Evolutionary conservation across 352 stramenopile genomes (phyloP).

Genomic region (Phytopythium chamaehyphon): DNA sequence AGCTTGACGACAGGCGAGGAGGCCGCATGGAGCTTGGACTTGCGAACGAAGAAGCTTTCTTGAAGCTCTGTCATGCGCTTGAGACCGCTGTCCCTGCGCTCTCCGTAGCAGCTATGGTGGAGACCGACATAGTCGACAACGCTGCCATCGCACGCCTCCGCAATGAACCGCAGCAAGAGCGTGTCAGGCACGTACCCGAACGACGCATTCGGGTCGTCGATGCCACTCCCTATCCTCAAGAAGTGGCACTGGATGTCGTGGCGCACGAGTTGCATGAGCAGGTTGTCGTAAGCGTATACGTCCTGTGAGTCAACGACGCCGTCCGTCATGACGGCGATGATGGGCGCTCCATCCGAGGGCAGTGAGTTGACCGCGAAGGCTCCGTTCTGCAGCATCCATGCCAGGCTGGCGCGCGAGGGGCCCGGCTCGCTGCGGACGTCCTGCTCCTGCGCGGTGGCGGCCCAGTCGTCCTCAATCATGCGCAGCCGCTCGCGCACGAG

Average conservation of each 20-base stretch:
- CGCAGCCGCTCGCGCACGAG: constrained; percentile 72
- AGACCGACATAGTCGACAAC: constrained; percentile 66
- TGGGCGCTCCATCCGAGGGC: constrained; percentile 60
- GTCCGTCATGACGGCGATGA: constrained; percentile 84
- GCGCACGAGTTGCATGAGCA: constrained; percentile 87
- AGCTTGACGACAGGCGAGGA: constrained; percentile 63
- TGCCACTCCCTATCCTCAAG: constrained; percentile 51
- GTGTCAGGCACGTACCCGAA: constrained; percentile 86
- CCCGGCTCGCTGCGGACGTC: constrained; percentile 9
- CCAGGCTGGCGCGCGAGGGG: constrained; percentile 41
- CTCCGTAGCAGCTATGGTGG: constrained; percentile 45
- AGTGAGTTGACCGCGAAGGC: constrained; percentile 87
- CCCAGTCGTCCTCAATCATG: constrained; percentile 84
- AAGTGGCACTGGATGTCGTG: constrained; percentile 88
- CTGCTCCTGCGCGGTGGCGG: constrained; percentile 26
- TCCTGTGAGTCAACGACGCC: constrained; percentile 79
- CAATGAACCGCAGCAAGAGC: constrained; percentile 73
- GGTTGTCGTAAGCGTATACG: constrained; percentile 77
- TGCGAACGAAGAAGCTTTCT: constrained; percentile 51
- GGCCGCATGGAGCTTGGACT: constrained; percentile 66
- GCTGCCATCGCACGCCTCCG: constrained; percentile 58
- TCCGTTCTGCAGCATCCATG: constrained; percentile 80
- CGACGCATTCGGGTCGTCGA: constrained; percentile 56
- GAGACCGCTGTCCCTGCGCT: constrained; percentile 19
- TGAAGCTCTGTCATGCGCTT: constrained; percentile 66